Evolutionary conservation across 1,139 yeast species (phyloP), one percentile per base, ranked within the genome.

Genomic region (Eremothecium sinecaudum): DNA sequence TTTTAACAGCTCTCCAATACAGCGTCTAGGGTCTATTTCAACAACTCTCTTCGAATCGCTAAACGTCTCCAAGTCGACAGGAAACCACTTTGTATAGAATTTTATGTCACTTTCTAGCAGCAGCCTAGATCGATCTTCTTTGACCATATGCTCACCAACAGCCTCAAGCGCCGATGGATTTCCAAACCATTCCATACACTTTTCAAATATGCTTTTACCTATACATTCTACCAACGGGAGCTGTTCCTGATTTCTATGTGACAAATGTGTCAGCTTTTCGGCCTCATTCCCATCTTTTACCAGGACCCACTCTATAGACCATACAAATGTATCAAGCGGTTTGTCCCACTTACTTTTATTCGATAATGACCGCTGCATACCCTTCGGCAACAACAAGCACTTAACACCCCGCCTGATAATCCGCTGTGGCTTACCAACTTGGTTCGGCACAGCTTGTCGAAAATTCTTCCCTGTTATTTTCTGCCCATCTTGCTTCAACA

Each of bases 301-400:
- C 21, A 62, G 59, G n/a, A 69, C 48, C 81, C 86, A 79, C 52
- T 86, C 94, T 0, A 84, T 57, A 0, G 94, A 79, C 95, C 96
- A 86, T 14, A 71, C 70, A 53, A 71, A 79, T 18, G 71, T 58
- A 29, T 75, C 71, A 44, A 66, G 62, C 45, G 72, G 70, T 52
- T 75, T 75, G 49, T 83, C 90, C 67, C 75, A 81, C 2, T 79
- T 78, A 1, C 90, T 72, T 48, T 77, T 79, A 53, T 87, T 87
- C 38, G 64, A 56, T 7, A 56, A 49, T 3, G 84, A 67, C 36
- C 95, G 61, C 17, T 75, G 69, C 94, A 86, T 82, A 0, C 94
- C 94, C 11, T 63, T 59, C 0, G 95, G 94, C 18, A 81, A 55
- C 31, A 60, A 51, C 26, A 58, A 55, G 18, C 78, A 69, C 12